phyloP scores from a whole-genome alignment of 148 eudicot genomes.

The Talinum fruticosum region DNA sequence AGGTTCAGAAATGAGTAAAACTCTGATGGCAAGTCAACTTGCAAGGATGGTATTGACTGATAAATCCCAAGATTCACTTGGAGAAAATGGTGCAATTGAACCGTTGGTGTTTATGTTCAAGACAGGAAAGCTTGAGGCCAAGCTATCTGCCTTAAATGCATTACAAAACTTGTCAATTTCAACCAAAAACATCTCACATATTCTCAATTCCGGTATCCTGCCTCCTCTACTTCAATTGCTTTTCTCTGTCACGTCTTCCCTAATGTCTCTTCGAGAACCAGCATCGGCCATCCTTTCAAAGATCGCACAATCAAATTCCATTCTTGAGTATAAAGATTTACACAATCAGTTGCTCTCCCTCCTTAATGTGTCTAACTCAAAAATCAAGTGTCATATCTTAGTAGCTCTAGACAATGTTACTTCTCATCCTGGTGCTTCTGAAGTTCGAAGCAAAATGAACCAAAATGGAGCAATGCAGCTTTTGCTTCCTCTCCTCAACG shows the following conservation, averaged over 20 bases:
- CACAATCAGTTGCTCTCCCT: slow-evolving; percentile 82
- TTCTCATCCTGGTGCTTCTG: slow-evolving; percentile 44
- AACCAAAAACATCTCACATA: slow-evolving; percentile 45
- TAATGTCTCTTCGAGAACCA: slow-evolving; percentile 85
- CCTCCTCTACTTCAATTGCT: slow-evolving; percentile 75
- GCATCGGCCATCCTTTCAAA: slow-evolving; percentile 70
- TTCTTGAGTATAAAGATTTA: slow-evolving; percentile 54
- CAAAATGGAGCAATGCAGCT: slow-evolving; percentile 61
- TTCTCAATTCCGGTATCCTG: slow-evolving; percentile 59
- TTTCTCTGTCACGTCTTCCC: slow-evolving; percentile 85
- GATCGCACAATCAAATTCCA: slow-evolving; percentile 56
- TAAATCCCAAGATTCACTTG: slow-evolving; percentile 57
- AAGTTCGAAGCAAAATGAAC: slow-evolving; percentile 52
- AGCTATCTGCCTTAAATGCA: slow-evolving; percentile 65
- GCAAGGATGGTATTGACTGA: slow-evolving; percentile 77
- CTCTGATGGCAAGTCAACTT: slow-evolving; percentile 80
- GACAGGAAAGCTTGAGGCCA: slow-evolving; percentile 82
- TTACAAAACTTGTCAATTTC: slow-evolving; percentile 54
- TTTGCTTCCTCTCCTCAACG: slow-evolving; percentile 59
- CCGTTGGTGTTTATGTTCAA: slow-evolving; percentile 78
- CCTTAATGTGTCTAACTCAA: slow-evolving; percentile 59
- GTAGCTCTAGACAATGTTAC: slow-evolving; percentile 63
- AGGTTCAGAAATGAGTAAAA: slow-evolving; percentile 94
- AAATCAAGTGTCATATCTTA: slow-evolving; percentile 53
- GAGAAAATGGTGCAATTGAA: slow-evolving; percentile 68